Evolutionary conservation across 2,329 filamentous ascomycete species (phyloP).

Genomic region (Paracoccidioides lutzii): DNA sequence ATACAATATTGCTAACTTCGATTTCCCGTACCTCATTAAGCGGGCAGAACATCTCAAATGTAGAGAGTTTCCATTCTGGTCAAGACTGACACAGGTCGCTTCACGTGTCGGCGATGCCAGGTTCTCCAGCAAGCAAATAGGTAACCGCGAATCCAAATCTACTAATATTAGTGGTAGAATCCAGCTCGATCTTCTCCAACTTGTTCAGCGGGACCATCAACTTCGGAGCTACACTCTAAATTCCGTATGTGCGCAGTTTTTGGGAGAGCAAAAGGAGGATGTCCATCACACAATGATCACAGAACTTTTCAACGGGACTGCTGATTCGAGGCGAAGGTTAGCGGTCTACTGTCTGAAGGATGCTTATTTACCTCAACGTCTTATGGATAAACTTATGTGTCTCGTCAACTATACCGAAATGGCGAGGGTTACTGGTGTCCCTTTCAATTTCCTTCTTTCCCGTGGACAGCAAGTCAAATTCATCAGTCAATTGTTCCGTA

Average conservation of each 20-base stretch:
- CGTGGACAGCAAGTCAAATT: slow-evolving; percentile 96
- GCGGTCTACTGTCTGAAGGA: slow-evolving; percentile 97
- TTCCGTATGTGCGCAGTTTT: slow-evolving; percentile 85
- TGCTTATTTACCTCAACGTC: slow-evolving; percentile 80
- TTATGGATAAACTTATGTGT: slow-evolving; percentile 97
- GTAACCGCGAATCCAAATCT: slow-evolving; percentile 82
- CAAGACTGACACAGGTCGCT: slow-evolving; percentile 56
- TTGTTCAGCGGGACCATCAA: slow-evolving; percentile 90
- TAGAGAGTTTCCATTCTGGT: slow-evolving; percentile 71
- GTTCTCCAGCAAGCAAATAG: slow-evolving; percentile 97
- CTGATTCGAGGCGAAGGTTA: slow-evolving; percentile 77
- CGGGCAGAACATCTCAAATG: slow-evolving; percentile 76
- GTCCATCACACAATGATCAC: slow-evolving; percentile 99
- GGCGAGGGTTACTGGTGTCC: slow-evolving; percentile 97
- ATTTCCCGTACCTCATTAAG: slow-evolving; percentile 90
- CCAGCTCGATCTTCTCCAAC: slow-evolving; percentile 84
- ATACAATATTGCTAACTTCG: slow-evolving; percentile 98
- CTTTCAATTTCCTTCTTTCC: slow-evolving; percentile 85
- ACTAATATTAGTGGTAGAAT: slow-evolving; percentile 92
- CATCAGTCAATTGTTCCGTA: slow-evolving; percentile 91
- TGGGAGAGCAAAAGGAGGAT: slow-evolving; percentile 96
- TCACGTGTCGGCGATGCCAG: slow-evolving; percentile 68
- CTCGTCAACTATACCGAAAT: slow-evolving; percentile 99
- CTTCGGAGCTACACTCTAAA: slow-evolving; percentile 94
- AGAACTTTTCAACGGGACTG: slow-evolving; percentile 89